Conservation (phyloP, 768 basidiomycete genomes). For the Russula foetens region DNA sequence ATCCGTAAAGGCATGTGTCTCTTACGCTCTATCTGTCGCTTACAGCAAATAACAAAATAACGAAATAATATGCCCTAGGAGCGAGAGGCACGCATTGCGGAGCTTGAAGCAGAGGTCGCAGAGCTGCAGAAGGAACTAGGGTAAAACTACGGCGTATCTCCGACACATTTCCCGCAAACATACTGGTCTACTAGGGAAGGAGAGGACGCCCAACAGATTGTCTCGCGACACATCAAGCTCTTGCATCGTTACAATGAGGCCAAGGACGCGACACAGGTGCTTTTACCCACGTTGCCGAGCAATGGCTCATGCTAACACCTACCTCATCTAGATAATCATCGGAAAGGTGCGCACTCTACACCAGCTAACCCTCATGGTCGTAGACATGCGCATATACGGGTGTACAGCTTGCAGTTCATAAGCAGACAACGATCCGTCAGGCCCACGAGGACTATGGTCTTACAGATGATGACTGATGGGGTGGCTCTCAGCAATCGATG, state of each 20-base stretch:
- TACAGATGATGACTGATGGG: constrained; percentile 41
- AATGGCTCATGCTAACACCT: neutral
- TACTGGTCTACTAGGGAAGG: constrained; percentile 23
- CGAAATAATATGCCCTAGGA: neutral
- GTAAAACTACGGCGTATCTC: neutral
- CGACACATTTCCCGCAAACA: neutral
- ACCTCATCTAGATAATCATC: constrained; percentile 52
- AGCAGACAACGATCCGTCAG: constrained; percentile 62
- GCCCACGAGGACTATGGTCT: constrained; percentile 68
- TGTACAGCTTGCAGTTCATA: constrained; percentile 59
- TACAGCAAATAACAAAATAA: neutral
- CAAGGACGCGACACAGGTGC: constrained; percentile 71
- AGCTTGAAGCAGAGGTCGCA: constrained; percentile 13
- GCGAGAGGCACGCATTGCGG: constrained; percentile 10
- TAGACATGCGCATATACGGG: constrained; percentile 13
- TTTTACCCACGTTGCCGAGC: neutral
- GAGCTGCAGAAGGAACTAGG: constrained; percentile 14
- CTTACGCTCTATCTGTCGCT: neutral
- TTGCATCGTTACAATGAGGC: constrained; percentile 71
- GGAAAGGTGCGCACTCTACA: constrained; percentile 45
- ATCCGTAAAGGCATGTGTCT: constrained; percentile 2
- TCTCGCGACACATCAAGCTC: constrained; percentile 56
- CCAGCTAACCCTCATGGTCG: neutral
- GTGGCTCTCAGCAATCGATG: neutral
- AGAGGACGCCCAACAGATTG: constrained; percentile 45